Evolutionary conservation across 768 basidiomycete species (phyloP).

Genomic region (Macrolepiota albuminosa): DNA sequence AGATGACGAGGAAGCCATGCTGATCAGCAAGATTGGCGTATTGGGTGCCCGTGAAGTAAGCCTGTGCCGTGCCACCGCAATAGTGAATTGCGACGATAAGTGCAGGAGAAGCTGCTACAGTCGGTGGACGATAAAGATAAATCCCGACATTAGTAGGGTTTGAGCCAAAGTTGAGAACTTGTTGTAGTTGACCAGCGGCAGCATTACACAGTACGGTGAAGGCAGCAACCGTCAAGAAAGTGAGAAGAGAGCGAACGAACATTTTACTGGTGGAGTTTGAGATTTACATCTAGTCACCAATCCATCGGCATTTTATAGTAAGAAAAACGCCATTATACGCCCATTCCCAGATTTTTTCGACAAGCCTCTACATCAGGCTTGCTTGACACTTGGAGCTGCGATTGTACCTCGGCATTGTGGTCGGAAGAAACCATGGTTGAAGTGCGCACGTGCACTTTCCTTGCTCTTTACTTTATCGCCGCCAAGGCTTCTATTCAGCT

Average conservation of each 20-base stretch:
- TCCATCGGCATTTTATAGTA: not conserved
- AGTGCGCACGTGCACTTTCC: not conserved
- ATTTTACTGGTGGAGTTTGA: not conserved
- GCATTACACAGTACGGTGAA: constrained; percentile 20
- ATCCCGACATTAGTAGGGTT: constrained; percentile 53
- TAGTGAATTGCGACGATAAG: constrained; percentile 51
- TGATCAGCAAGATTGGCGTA: constrained; percentile 47
- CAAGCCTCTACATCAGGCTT: not conserved
- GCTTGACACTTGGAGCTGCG: not conserved
- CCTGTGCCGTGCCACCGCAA: constrained; percentile 49
- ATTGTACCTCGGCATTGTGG: not conserved
- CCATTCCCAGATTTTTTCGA: not conserved
- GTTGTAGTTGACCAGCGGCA: constrained; percentile 30
- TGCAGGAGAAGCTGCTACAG: constrained; percentile 31
- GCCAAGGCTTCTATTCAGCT: not conserved
- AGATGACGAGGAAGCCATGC: constrained; percentile 48
- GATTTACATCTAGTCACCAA: too few species aligned
- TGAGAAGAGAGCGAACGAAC: constrained; percentile 7
- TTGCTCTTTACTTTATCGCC: too few species aligned
- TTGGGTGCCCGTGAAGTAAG: constrained; percentile 44
- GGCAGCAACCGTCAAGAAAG: constrained; percentile 9
- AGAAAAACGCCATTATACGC: not conserved
- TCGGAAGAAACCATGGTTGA: not conserved
- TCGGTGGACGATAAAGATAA: constrained; percentile 39
- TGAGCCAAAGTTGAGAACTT: constrained; percentile 42